These are phyloP conservation scores for Biscogniauxia mediterranea DNA, from an alignment of 2,329 filamentous ascomycete genomes.

Conservation along the genomic window DNA sequence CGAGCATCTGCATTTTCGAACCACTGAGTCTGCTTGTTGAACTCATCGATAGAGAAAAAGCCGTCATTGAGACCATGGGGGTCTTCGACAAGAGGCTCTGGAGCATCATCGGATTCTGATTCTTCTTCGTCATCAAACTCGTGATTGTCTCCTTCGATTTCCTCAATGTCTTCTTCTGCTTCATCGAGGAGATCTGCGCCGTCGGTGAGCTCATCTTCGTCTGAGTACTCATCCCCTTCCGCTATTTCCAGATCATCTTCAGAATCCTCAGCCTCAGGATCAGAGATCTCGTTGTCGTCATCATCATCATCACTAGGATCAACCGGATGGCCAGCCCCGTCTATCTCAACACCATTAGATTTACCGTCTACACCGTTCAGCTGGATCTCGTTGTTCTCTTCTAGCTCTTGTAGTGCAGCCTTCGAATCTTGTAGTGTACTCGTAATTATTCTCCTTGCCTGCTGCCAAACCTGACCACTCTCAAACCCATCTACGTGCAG, in stretches of 20 bases:
- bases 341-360: conserved; percentile 36
- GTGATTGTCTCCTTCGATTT: conserved; percentile 39
- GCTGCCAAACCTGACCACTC: conserved; percentile 89
- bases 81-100: conserved; percentile 65
- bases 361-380: conserved; percentile 43
- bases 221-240: conserved; percentile 33
- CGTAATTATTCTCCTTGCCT: conserved; percentile 77
- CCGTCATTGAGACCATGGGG: conserved; percentile 89
- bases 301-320: conserved; percentile 19
- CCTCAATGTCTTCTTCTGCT: conserved; percentile 32
- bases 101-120: conserved; percentile 48
- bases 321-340: conserved; percentile 36
- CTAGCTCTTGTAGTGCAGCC: conserved; percentile 46
- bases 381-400: conserved; percentile 53
- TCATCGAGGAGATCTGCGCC: conserved; percentile 30
- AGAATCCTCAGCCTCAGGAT: conserved; percentile 32
- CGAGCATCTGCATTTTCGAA: conserved; percentile 82
- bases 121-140: conserved; percentile 47
- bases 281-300: conserved; percentile 18
- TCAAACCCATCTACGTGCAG: conserved; percentile 86
- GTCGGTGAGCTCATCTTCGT: conserved; percentile 30
- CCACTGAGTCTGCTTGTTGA: conserved; percentile 90
- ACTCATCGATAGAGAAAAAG: conserved; percentile 96
- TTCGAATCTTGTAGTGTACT: conserved; percentile 51
- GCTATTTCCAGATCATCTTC: conserved; percentile 34